Percentiles rank a stretch among this genome's conserved stretches.
These are phyloP conservation scores for Lophiostoma macrostomum DNA, from an alignment of 495 filamentous ascomycete species.

Conservation along the genomic window DNA sequence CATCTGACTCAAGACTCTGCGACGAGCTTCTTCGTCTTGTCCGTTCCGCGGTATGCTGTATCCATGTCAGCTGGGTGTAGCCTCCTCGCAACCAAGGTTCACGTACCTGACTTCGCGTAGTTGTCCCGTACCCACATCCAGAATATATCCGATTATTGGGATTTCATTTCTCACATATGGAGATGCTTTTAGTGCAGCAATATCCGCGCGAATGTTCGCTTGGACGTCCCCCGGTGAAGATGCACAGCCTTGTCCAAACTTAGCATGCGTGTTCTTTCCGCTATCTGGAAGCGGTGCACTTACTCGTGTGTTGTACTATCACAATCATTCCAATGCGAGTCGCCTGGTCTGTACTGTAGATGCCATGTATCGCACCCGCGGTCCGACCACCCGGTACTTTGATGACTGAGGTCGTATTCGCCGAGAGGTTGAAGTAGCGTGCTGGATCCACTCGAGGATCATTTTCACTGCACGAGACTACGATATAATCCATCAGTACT, in stretches of 20 bases:
- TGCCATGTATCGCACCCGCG: conserved; percentile 32
- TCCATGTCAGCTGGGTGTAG: not conserved
- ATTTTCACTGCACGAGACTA: conserved; percentile 23
- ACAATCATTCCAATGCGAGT: conserved; percentile 35
- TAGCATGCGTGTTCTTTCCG: not conserved
- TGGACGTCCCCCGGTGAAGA: conserved; percentile 10
- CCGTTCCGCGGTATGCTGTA: conserved; percentile 9
- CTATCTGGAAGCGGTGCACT: no score
- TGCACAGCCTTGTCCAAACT: not conserved
- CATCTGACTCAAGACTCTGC: conserved; percentile 11
- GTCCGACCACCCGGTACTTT: conserved; percentile 39
- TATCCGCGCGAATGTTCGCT: conserved; percentile 11
- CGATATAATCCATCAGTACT: no score
- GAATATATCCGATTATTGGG: conserved; percentile 17
- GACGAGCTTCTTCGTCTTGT: conserved; percentile 11
- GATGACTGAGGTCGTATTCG: conserved; percentile 34
- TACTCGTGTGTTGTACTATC: conserved; percentile 33
- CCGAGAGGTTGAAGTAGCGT: conserved; percentile 24
- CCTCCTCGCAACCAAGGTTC: not conserved
- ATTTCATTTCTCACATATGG: conserved; percentile 19
- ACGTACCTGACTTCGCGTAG: conserved; percentile 20
- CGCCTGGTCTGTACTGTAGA: conserved; percentile 35
- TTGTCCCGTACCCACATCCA: conserved; percentile 19
- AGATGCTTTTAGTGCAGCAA: conserved; percentile 6
- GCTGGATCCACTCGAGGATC: conserved; percentile 24